Conservation (phyloP, 192 early-diverging fungal species). For the Linnemannia schmuckeri region DNA sequence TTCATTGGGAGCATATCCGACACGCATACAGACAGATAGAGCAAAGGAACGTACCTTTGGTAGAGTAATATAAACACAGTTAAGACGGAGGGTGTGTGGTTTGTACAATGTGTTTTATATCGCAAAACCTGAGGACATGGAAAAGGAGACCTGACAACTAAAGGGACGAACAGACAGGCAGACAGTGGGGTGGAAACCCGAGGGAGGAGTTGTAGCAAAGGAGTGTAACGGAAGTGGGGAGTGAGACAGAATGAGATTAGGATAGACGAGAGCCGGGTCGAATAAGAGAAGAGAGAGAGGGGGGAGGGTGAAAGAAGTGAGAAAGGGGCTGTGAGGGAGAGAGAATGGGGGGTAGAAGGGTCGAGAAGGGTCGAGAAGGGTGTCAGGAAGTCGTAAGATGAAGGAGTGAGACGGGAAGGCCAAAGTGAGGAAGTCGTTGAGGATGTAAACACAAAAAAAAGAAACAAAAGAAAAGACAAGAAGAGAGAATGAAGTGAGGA, state of each 20-base stretch:
- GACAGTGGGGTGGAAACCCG: not conserved
- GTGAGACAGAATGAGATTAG: not conserved
- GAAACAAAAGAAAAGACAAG: not conserved
- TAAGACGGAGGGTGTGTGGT: not conserved
- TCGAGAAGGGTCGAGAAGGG: not conserved
- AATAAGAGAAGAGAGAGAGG: not conserved
- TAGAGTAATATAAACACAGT: not conserved
- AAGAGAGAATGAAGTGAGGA: too few species aligned
- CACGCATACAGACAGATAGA: not conserved
- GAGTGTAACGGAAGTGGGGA: not conserved
- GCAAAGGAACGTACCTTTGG: slow-evolving; percentile 1
- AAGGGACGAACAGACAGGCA: not conserved
- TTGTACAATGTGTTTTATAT: not conserved
- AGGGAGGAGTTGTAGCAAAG: not conserved
- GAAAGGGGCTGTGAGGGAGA: not conserved
- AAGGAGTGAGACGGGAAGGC: not conserved
- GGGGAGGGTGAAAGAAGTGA: not conserved
- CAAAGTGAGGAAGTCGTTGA: not conserved
- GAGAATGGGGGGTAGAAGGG: not conserved
- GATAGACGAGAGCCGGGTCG: not conserved
- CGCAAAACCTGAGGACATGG: not conserved
- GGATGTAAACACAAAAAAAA: not conserved
- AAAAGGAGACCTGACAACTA: not conserved
- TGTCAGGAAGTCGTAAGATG: not conserved
- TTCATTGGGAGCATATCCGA: not conserved